Evolutionary conservation across 1,284 basidiomycete species (phyloP).

Genomic region (Afroboletus lepidellus): DNA sequence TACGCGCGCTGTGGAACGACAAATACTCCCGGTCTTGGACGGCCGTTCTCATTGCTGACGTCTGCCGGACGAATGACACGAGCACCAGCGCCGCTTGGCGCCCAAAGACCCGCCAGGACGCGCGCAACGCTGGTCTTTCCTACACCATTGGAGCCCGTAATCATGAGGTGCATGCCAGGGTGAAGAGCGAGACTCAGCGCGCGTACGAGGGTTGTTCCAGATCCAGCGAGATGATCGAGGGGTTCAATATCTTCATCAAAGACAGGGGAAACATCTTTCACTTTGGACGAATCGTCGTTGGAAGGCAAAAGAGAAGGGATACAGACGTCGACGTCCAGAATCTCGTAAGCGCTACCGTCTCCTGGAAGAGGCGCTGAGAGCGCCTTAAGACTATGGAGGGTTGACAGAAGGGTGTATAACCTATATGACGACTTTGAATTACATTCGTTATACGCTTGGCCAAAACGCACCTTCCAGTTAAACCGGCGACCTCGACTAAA

Average conservation of each 20-base stretch:
- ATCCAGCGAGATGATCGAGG: constrained; percentile 20
- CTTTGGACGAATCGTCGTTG: constrained; percentile 1
- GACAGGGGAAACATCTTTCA: not conserved
- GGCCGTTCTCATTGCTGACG: constrained; percentile 27
- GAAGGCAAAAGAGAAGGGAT: constrained; percentile 44
- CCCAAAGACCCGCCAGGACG: constrained; percentile 89
- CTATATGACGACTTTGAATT: constrained; percentile 9
- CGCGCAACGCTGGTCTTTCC: constrained; percentile 94
- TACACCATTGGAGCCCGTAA: constrained; percentile 91
- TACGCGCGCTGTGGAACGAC: constrained; percentile 93
- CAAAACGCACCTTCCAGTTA: constrained; percentile 65
- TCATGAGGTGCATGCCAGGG: constrained; percentile 87
- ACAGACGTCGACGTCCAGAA: constrained; percentile 75
- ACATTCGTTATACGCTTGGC: no score
- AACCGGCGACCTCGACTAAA: constrained; percentile 88
- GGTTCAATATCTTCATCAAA: constrained; percentile 20
- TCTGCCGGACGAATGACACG: constrained; percentile 33
- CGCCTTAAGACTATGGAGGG: constrained; percentile 71
- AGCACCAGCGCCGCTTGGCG: constrained; percentile 46
- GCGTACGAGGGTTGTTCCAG: constrained; percentile 57
- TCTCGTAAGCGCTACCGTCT: constrained; percentile 45
- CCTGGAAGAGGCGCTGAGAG: constrained; percentile 39
- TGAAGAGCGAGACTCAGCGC: constrained; percentile 72
- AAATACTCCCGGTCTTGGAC: constrained; percentile 62
- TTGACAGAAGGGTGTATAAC: constrained; percentile 85